These are phyloP conservation scores for Pisolithus marmoratus DNA, from an alignment of 768 basidiomycete genomes.

Conservation along the genomic window DNA sequence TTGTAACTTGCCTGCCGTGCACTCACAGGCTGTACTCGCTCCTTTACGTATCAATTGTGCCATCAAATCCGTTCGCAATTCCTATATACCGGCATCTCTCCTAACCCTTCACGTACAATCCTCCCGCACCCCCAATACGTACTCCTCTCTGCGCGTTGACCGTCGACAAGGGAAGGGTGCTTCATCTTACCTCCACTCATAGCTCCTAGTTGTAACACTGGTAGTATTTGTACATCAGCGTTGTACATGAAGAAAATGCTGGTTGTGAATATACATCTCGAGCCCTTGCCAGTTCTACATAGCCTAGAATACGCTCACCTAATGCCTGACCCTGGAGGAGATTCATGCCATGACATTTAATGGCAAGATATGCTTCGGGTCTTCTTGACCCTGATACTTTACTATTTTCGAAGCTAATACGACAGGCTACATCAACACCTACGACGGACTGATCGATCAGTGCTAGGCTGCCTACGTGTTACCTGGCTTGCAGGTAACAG, in stretches of 20 bases:
- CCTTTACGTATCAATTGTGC: background rate
- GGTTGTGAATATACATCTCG: background rate
- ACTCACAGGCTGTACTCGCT: background rate
- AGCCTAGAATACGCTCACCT: no score
- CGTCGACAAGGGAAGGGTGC: background rate
- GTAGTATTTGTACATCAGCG: slow-evolving; percentile 1
- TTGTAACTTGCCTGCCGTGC: background rate
- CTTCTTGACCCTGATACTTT: no score
- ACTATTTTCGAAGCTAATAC: no score
- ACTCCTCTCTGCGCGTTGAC: background rate
- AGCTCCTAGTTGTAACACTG: background rate
- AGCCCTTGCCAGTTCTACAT: no score
- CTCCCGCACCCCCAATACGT: background rate
- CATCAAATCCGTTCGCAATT: background rate
- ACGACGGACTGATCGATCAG: no score
- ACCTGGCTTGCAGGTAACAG: no score
- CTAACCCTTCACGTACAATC: background rate
- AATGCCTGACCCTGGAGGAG: no score
- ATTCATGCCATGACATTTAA: no score
- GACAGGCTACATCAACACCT: no score
- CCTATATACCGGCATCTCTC: background rate
- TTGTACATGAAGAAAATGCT: background rate
- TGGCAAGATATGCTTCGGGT: no score
- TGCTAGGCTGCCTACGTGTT: no score
- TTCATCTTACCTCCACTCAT: background rate